These are phyloP conservation scores for Dendrothele bispora DNA, from an alignment of 768 basidiomycete species.

Conservation along the genomic window DNA sequence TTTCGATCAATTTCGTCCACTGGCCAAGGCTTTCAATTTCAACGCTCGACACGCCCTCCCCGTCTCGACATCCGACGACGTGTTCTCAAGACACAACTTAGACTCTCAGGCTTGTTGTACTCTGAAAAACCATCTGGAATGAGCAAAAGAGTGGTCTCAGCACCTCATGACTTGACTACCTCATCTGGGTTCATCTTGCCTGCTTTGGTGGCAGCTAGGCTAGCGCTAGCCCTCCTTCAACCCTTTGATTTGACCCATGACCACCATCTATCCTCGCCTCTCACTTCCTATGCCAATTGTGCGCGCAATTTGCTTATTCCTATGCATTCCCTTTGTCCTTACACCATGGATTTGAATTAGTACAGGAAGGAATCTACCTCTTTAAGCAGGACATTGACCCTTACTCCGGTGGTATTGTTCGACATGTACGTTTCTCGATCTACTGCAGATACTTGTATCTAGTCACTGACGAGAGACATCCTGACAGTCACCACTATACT, in stretches of 20 bases:
- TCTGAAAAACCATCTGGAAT: too few species aligned
- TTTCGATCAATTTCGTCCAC: too few species aligned
- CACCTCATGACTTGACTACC: too few species aligned
- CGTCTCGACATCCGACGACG: too few species aligned
- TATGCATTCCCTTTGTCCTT: conserved; percentile 10
- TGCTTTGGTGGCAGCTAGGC: background rate
- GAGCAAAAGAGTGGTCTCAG: too few species aligned
- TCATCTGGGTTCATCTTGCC: too few species aligned
- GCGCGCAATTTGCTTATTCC: conserved; percentile 28
- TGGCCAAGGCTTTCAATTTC: too few species aligned
- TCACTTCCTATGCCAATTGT: conserved; percentile 81
- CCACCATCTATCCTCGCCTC: conserved; percentile 76
- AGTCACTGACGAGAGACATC: too few species aligned
- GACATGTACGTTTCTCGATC: conserved; percentile 62
- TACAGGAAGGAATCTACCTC: conserved; percentile 88
- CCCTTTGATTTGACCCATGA: conserved; percentile 40
- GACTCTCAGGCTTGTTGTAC: too few species aligned
- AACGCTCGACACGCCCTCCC: too few species aligned
- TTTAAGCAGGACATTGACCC: conserved; percentile 78
- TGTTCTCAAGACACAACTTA: too few species aligned
- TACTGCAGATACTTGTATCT: conserved; percentile 1
- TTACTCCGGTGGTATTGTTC: conserved; percentile 83
- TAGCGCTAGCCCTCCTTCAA: background rate
- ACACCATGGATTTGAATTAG: conserved; percentile 39
- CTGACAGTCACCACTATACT: conserved; percentile 74